A percentile compares a stretch with the other conserved stretches of the same genome.
Conservation (phyloP, 2,329 filamentous ascomycete genomes). For the Fusarium armeniacum region DNA sequence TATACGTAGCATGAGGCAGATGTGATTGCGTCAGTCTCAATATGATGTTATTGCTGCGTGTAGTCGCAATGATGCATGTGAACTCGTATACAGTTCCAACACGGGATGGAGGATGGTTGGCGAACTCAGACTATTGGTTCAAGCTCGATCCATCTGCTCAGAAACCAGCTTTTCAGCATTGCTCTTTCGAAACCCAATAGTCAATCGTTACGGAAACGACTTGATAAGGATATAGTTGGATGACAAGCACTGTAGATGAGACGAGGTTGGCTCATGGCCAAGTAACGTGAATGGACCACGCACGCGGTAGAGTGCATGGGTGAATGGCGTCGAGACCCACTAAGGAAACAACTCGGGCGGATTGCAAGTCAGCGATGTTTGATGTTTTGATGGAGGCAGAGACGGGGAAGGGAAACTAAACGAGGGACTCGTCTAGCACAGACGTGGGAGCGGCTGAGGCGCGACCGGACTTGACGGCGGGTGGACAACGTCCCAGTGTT, state of each 20-base stretch:
- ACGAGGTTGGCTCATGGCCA: slow-evolving; percentile 34
- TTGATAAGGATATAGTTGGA: neutral
- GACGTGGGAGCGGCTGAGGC: slow-evolving; percentile 46
- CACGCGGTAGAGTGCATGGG: slow-evolving; percentile 21
- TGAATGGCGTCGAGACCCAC: slow-evolving; percentile 37
- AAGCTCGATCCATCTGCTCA: neutral
- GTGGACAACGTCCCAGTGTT: slow-evolving; percentile 22
- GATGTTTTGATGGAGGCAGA: slow-evolving; percentile 38
- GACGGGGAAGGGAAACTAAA: slow-evolving; percentile 34
- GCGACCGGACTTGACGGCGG: slow-evolving; percentile 34
- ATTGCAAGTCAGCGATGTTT: slow-evolving; percentile 37
- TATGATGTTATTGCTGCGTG: neutral
- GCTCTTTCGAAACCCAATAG: neutral
- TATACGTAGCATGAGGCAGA: neutral
- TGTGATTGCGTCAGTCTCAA: neutral
- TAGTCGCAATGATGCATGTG: slow-evolving; percentile 5
- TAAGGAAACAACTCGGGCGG: slow-evolving; percentile 35
- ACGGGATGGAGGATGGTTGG: neutral
- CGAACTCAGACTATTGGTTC: neutral
- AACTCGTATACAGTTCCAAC: slow-evolving; percentile 4
- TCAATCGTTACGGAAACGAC: neutral
- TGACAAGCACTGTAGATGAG: slow-evolving; percentile 29
- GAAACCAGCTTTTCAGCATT: slow-evolving; percentile 1
- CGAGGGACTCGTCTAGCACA: slow-evolving; percentile 41
- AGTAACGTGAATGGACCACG: slow-evolving; percentile 40